phyloP scores from a whole-genome alignment of 2,329 filamentous ascomycete genomes.

The Apiospora pterosperma region DNA sequence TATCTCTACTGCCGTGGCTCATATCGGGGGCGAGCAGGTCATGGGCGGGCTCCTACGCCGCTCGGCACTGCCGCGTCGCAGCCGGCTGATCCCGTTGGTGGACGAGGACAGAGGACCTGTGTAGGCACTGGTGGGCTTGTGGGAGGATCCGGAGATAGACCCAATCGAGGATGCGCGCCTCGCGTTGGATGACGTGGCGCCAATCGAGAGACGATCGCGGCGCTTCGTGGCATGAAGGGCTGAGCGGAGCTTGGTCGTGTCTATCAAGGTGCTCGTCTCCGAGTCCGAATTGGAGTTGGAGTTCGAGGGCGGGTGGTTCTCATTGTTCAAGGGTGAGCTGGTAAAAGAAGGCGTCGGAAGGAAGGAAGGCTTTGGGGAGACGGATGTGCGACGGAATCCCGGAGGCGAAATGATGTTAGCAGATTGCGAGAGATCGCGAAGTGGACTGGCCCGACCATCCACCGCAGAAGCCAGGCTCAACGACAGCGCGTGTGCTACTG shows the following conservation, averaged over 20 bases:
- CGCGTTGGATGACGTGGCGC: slow-evolving; percentile 29
- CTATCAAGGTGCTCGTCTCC: slow-evolving; percentile 44
- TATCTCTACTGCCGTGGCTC: slow-evolving; percentile 18
- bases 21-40: slow-evolving; percentile 45
- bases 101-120: slow-evolving; percentile 43
- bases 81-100: slow-evolving; percentile 54
- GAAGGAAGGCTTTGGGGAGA: slow-evolving; percentile 29
- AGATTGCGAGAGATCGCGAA: slow-evolving; percentile 47
- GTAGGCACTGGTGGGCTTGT: slow-evolving; percentile 30
- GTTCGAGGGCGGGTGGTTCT: slow-evolving; percentile 46
- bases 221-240: slow-evolving; percentile 53
- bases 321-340: slow-evolving; percentile 36
- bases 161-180: slow-evolving; percentile 45
- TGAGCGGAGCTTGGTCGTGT: slow-evolving; percentile 51
- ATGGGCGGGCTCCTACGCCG: slow-evolving; percentile 51
- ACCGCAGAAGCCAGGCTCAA: slow-evolving; percentile 55
- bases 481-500: slow-evolving; percentile 55
- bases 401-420: slow-evolving; percentile 48
- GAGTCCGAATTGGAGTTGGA: slow-evolving; percentile 44
- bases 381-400: slow-evolving; percentile 20
- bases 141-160: slow-evolving; percentile 27
- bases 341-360: slow-evolving; percentile 19
- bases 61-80: slow-evolving; percentile 48
- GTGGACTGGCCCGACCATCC: slow-evolving; percentile 44
- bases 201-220: slow-evolving; percentile 36